Evolutionary conservation across 225 moss, liverwort and hornwort species (phyloP), one percentile per base, ranked within the genome.

Genomic region (Polytrichum commune): DNA sequence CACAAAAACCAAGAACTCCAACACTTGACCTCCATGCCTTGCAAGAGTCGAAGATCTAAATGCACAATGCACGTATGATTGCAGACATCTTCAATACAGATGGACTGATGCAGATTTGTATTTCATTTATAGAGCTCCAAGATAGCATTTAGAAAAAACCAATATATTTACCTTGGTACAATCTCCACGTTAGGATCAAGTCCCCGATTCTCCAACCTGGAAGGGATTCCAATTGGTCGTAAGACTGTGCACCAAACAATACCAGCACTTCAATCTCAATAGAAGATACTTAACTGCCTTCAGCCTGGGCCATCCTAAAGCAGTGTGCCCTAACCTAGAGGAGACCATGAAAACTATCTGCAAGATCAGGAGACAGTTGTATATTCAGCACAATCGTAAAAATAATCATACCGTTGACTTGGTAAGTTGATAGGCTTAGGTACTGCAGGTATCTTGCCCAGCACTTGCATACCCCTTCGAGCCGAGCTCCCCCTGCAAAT

Each of bases 141-240:
- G 46, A 46, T 46, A 46, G 46, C 16, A 3, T 13, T 46, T 46
- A 13, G 16, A 13, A 46, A 46, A 46, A 46, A 13, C 46, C 46
- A 46, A 35, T 46, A 46, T 46, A 46, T 16, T 46, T 46, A 98
- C 98, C 93, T 98, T 8, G 98, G 98, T 63, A 98, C 98, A 76
- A 98, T 80, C 81, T 92, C 93, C 70, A 98, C 98, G 77, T 90
- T 98, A 53, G 95, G 94, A 89, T 98, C 98, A 53, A 95, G 81
- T 74, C 98, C 98, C 29, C 95, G 93, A 89, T 98, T 98, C 90
- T 98, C 98, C 91, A 95, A 88, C 87, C 97, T 97, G 89, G 19
- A 79, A 72, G 65, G 28, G 7, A 66, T 16, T 7, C 16, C 20
- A 46, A 74, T 46, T 46, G 46, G 46, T 46, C 46, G 46, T 46